Evolutionary conservation across 2,329 filamentous ascomycete genomes (phyloP).

Genomic region (Epichloe hybrida): DNA sequence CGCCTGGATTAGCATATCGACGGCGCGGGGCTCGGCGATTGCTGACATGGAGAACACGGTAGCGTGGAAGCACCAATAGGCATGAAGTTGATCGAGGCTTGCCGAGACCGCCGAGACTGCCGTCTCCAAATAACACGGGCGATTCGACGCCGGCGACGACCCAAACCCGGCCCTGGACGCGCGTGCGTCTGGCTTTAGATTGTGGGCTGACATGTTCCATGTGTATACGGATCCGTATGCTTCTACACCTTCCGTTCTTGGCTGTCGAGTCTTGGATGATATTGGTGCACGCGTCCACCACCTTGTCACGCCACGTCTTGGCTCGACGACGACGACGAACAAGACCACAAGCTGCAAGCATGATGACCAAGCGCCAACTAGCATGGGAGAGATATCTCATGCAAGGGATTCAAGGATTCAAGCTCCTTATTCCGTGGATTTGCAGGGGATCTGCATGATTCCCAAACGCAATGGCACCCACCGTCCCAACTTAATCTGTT

Average conservation of each 20-base stretch:
- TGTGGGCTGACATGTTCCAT: not conserved
- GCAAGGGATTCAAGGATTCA: not conserved
- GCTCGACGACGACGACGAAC: not conserved
- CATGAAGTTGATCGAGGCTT: no score
- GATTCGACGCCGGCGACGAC: no score
- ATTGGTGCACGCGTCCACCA: not conserved
- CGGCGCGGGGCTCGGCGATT: no score
- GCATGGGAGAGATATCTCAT: not conserved
- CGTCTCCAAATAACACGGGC: no score
- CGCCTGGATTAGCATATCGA: no score
- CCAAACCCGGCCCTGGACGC: no score
- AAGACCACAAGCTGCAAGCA: not conserved
- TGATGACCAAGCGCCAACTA: not conserved
- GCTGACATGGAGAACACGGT: no score
- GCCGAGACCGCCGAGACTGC: no score
- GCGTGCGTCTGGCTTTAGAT: no score
- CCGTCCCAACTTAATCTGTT: no score
- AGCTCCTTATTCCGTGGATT: not conserved
- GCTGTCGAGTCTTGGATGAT: not conserved
- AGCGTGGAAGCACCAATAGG: no score
- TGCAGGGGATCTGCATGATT: not conserved
- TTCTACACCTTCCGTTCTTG: not conserved
- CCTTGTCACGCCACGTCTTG: not conserved
- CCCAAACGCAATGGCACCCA: not conserved
- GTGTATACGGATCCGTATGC: no score